Evolutionary conservation across 345 rosid species (phyloP).

Genomic region (Rubroshorea leprosula): DNA sequence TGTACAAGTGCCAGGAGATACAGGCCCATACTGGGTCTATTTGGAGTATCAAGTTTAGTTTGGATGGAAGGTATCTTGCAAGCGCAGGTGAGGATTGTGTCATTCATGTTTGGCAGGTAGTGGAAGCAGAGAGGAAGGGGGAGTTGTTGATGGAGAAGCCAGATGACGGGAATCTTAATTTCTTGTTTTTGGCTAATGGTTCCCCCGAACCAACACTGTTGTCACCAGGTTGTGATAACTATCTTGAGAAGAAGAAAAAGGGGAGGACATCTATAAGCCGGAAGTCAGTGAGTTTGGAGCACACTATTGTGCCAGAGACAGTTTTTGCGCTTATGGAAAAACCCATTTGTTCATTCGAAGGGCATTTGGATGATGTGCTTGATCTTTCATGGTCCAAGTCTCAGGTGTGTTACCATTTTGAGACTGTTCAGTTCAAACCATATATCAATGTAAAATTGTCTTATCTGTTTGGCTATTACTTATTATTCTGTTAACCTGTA

Average conservation of each 20-base stretch:
- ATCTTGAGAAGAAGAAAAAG: conserved; percentile 62
- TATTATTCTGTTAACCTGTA: not conserved
- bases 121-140: conserved; percentile 70
- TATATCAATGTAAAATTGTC: not conserved
- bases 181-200: conserved; percentile 55
- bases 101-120: conserved; percentile 84
- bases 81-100: conserved; percentile 95
- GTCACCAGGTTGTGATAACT: conserved; percentile 47
- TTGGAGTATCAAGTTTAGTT: conserved; percentile 92
- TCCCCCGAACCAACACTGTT: conserved; percentile 67
- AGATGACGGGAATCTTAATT: conserved; percentile 55
- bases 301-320: conserved; percentile 59
- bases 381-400: conserved; percentile 99
- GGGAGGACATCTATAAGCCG: conserved; percentile 70
- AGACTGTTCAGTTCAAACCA: not conserved
- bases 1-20: conserved; percentile 87
- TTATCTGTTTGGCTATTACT: not conserved
- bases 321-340: conserved; percentile 80
- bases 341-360: conserved; percentile 81
- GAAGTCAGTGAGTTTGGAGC: conserved; percentile 77
- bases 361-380: conserved; percentile 82
- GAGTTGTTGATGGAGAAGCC: conserved; percentile 73
- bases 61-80: conserved; percentile 91
- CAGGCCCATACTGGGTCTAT: conserved; percentile 91
- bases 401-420: conserved; percentile 49